Base-by-base conservation (phyloP, 108 stramenopile genomes). In the Nitzschia sp. region DNA sequence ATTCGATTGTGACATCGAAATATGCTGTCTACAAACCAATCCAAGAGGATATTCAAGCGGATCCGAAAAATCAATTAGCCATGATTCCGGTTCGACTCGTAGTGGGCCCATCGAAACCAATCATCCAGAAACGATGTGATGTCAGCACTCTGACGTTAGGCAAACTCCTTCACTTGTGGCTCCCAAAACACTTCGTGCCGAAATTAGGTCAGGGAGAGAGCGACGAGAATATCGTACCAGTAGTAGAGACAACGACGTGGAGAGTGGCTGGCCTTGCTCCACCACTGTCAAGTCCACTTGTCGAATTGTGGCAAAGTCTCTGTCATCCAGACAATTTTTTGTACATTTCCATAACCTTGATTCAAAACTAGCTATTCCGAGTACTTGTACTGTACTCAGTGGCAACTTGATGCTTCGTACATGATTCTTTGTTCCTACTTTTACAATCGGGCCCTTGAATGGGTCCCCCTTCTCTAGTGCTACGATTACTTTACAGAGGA, bases 291-390 rank as follows among this genome's bases (percentile, higher is more conserved):
- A 72, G 69, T 19, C 44, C 69, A 6, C 44, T 94, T 6, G 19
- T 83, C 0, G 80, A 89, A 36, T 60, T 94, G 11, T 94, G 92
- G 92, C 63, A 68, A 53, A 48, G 58, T 1, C 61, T 94, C 9
- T 81, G 81, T 52, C 85, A 88, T 63, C 89, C 92, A 15, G 92
- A 94, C 66, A 81, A 83, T 38, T 94, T 91, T 67, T 71, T 91
- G 66, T 90, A 94, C 58, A 71, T 88, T 56, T 41, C 60, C 15
- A n/a, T 50, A 6, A 41, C 38, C 9, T 13, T n/a, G n/a, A n/a
- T n/a, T n/a, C n/a, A n/a, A n/a, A n/a, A n/a, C n/a, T n/a, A n/a
- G n/a, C n/a, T n/a, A n/a, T n/a, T n/a, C n/a, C n/a, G n/a, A n/a
- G n/a, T n/a, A n/a, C n/a, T n/a, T n/a, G n/a, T n/a, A n/a, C n/a